A percentile compares a stretch with the other conserved stretches of the same genome.
phyloP scores from a whole-genome alignment of 2,329 filamentous ascomycete species.

The Podosphaera aphanis region DNA sequence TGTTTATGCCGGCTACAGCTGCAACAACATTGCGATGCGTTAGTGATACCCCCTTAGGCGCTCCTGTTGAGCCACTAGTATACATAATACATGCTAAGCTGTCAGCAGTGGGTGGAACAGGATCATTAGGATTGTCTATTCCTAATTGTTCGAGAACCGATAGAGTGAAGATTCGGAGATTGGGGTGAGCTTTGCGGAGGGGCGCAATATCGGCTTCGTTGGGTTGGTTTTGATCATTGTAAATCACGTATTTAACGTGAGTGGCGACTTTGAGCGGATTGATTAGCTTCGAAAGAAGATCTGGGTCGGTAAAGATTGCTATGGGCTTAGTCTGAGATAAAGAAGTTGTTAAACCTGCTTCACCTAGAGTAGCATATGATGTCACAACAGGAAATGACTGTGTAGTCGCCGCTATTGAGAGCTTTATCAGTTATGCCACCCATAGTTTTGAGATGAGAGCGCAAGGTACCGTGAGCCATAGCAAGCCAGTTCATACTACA shows the following conservation, averaged over 20 bases:
- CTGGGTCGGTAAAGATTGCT: slow-evolving; percentile 69
- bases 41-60: slow-evolving; percentile 73
- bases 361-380: slow-evolving; percentile 76
- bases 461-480: slow-evolving; percentile 21
- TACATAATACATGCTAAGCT: slow-evolving; percentile 69
- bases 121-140: slow-evolving; percentile 38
- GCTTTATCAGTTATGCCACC: slow-evolving; percentile 3
- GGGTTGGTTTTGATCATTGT: slow-evolving; percentile 25
- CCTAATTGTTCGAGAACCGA: slow-evolving; percentile 26
- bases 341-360: slow-evolving; percentile 64
- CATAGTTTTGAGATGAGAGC: not conserved
- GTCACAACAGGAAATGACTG: slow-evolving; percentile 85
- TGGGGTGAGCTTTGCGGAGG: slow-evolving; percentile 30
- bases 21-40: slow-evolving; percentile 66
- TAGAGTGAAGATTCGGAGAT: slow-evolving; percentile 27
- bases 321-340: slow-evolving; percentile 56
- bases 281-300: slow-evolving; percentile 37
- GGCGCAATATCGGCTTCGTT: slow-evolving; percentile 23
- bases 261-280: slow-evolving; percentile 33
- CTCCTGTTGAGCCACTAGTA: slow-evolving; percentile 72
- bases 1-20: slow-evolving; percentile 58
- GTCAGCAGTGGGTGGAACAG: slow-evolving; percentile 47
- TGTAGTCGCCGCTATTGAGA: slow-evolving; percentile 25
- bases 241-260: slow-evolving; percentile 27
- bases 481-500: slow-evolving; percentile 22